Evolutionary conservation across 1,284 basidiomycete species (phyloP).

Genomic region (Grifola frondosa): DNA sequence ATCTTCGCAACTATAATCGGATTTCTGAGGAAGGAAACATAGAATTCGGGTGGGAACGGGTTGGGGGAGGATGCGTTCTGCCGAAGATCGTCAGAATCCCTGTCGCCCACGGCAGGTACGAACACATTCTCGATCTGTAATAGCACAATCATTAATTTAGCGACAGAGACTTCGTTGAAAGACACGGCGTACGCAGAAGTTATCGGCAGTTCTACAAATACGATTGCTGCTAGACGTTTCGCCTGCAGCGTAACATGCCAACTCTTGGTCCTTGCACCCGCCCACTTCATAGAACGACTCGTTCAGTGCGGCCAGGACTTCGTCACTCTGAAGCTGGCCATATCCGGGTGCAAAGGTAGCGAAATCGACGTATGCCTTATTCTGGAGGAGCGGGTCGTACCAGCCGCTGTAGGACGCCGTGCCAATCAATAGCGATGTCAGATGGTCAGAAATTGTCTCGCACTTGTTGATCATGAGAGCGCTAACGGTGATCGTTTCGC

Average conservation of each 20-base stretch:
- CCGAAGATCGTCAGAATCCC: conserved; percentile 55
- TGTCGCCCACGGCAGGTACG: conserved; percentile 48
- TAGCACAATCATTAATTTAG: conserved; percentile 3
- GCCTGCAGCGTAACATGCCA: conserved; percentile 55
- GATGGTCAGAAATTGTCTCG: neutral
- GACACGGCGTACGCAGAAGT: conserved; percentile 54
- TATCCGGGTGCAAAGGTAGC: conserved; percentile 63
- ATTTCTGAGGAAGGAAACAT: conserved; percentile 44
- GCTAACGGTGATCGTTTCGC: conserved; percentile 40
- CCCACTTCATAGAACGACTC: conserved; percentile 44
- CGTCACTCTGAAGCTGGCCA: conserved; percentile 53
- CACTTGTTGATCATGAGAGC: conserved; percentile 44
- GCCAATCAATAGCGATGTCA: neutral
- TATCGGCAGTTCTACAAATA: conserved; percentile 50
- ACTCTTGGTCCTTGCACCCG: conserved; percentile 53
- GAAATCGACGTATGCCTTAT: conserved; percentile 59
- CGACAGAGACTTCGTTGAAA: neutral
- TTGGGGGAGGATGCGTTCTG: conserved; percentile 48
- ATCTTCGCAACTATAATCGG: conserved; percentile 41
- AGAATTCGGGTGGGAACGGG: conserved; percentile 57
- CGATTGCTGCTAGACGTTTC: conserved; percentile 41
- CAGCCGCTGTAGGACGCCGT: conserved; percentile 46
- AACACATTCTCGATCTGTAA: conserved; percentile 48
- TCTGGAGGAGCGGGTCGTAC: conserved; percentile 65
- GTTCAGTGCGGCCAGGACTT: conserved; percentile 47